Evolutionary conservation across 768 basidiomycete genomes (phyloP), one percentile per base, ranked within the genome.

Genomic region (Pulveroboletus ravenelii): DNA sequence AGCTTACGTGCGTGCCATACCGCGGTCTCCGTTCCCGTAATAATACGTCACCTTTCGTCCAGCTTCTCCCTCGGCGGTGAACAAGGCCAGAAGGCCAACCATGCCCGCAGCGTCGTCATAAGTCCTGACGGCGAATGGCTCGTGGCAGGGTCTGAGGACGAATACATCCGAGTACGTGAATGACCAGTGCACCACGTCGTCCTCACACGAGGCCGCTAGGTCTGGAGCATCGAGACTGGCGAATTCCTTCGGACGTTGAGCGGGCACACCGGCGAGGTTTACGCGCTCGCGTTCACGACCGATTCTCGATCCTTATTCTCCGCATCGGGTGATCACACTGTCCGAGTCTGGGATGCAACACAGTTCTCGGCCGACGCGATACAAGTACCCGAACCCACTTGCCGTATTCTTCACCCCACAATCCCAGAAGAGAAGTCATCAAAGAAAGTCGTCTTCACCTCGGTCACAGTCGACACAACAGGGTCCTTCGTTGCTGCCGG

Each of bases 401-500:
- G 45, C 47, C 62, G 60, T 23, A 45, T 52, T 31, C 64, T 70
- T 38, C 56, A 42, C 23, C 57, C 58, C 31, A 30, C 56, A 17
- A 53, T 13, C 25, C 15, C 45, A 12, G 58, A 53, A 51, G 56
- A 59, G 43, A 53, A 48, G 31, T 45, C 51, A 1, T 52, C 59
- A 13, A 51, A 64, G 25, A 59, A 66, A 9, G 51, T 55, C 20
- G 66, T 66, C 41, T 62, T 66, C 25, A 68, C 66, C 41, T 68
- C 67, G 2, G 55, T 68, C 20, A 30, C 67, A 1, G 59, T 69
- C 23, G 61, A 70, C 45, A 30, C 43, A 2, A 50, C 58, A 49
- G 75, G 77, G 4, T 68, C 66, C 41, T 70, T 76, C 48, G 72
- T 79, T 17, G 80, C 78, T 34, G 74, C 79, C 32, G 80, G 78